Percentiles rank a stretch among this genome's conserved stretches.
These are phyloP conservation scores for Neurospora sp. DNA, from an alignment of 495 filamentous ascomycete species.

Conservation along the genomic window DNA sequence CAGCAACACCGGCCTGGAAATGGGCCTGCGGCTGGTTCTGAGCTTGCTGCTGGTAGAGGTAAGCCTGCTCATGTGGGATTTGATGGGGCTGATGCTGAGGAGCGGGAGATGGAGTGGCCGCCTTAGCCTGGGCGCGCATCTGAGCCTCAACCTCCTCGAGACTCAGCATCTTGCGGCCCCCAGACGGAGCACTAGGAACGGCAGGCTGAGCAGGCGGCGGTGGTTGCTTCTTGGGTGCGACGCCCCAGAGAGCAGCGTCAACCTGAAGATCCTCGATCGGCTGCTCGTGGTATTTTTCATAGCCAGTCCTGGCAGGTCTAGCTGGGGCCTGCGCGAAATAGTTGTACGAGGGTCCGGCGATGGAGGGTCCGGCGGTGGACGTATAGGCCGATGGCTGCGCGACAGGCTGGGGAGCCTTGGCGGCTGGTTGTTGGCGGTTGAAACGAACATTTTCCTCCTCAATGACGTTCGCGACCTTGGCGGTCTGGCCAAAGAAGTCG, in stretches of 20 bases:
- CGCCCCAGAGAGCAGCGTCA: slow-evolving; percentile 87
- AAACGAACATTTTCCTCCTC: slow-evolving; percentile 83
- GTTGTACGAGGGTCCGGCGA: slow-evolving; percentile 18
- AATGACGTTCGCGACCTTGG: slow-evolving; percentile 71
- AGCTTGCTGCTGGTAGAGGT: slow-evolving; percentile 12
- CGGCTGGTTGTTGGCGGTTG: slow-evolving; percentile 48
- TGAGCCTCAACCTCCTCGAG: slow-evolving; percentile 95
- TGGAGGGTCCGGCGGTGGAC: slow-evolving; percentile 1
- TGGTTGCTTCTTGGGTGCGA: slow-evolving; percentile 49
- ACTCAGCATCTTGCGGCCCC: slow-evolving; percentile 80
- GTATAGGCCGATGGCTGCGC: slow-evolving; percentile 20
- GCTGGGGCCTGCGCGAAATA: slow-evolving; percentile 32
- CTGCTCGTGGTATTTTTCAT: slow-evolving; percentile 76
- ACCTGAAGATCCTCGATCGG: slow-evolving; percentile 75
- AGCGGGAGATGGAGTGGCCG: slow-evolving; percentile 17
- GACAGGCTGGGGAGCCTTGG: slow-evolving; percentile 23
- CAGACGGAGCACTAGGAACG: slow-evolving; percentile 16
- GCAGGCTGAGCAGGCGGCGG: slow-evolving; percentile 22
- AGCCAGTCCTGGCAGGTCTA: slow-evolving; percentile 62
- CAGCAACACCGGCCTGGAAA: slow-evolving; percentile 17
- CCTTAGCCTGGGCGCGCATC: slow-evolving; percentile 60
- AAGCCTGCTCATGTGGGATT: slow-evolving; percentile 19
- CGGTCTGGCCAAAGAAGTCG: slow-evolving; percentile 90
- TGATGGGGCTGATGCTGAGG: slow-evolving; percentile 13
- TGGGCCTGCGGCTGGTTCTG: slow-evolving; percentile 18